Evolutionary conservation across 2,329 filamentous ascomycete species (phyloP), one percentile per base, ranked within the genome.

Genomic region (Thelonectria discophora): DNA sequence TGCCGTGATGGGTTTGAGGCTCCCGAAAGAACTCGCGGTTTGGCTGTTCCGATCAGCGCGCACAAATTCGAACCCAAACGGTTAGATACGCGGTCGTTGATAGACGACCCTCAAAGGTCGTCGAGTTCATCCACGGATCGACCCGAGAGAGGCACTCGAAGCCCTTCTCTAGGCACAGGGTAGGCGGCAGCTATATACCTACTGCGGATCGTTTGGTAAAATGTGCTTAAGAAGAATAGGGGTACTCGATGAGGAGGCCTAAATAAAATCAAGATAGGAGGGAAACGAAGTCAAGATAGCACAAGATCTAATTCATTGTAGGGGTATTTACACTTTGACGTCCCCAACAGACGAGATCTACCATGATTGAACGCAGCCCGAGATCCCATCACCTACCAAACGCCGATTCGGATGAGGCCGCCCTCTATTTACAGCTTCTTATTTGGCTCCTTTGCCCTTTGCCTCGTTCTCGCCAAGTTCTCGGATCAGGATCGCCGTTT

Each of bases 381-480:
- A 70, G 63, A 64, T 69, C 59, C 64, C 55, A 68, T 65, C 57
- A 67, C 67, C 64, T 55, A 60, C 69, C 62, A 49, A 75, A 76
- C 74, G 75, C 75, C 73, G 62, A 71, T 64, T 65, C 49, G 59
- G 66, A 72, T 72, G 67, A 63, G 58, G 59, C 54, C 56, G 55
- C 43, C 58, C 40, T 60, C 61, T 47, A 62, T 48, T 43, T 17
- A 17, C 57, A 37, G 10, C 46, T 21, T 13, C 60, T 76, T 76
- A 89, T 79, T 93, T 94, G 45, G 87, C 82, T 5, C 88, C 88
- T 79, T 97, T 97, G 20, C 90, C 90, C 79, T 94, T 93, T 5
- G 94, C 93, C 79, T 99, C 95, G 9, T 87, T 91, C 72, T 97
- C 93, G 6, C 89, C 88, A 54, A 99, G 81, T 78, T 97, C 93